A percentile compares a stretch with the other conserved stretches of the same genome.
Evolutionary conservation across 2,329 filamentous ascomycete genomes (phyloP).

Genomic region (Ascochyta koolunga): DNA sequence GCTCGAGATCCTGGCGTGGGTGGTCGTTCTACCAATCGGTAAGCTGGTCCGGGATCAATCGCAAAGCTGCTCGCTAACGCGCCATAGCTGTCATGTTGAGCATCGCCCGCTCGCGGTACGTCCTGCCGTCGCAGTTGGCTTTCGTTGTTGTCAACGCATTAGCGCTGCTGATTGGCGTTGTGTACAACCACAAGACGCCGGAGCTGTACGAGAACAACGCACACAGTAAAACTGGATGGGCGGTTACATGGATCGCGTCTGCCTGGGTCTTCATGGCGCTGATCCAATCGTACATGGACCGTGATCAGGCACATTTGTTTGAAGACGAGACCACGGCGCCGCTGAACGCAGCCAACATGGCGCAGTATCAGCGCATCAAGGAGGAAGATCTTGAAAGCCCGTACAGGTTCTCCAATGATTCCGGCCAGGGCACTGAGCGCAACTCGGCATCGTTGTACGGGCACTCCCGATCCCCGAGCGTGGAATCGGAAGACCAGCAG

Average conservation of each 20-base stretch:
- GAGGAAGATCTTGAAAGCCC: conserved; percentile 30
- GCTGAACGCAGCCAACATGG: conserved; percentile 46
- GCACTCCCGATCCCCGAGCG: conserved; percentile 66
- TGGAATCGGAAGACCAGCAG: conserved; percentile 52
- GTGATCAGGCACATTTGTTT: conserved; percentile 41
- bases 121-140: conserved; percentile 69
- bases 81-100: conserved; percentile 80
- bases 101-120: conserved; percentile 76
- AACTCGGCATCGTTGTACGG: conserved; percentile 71
- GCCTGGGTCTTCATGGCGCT: conserved; percentile 74
- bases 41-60: conserved; percentile 44
- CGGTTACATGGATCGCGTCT: conserved; percentile 72
- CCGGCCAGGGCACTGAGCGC: conserved; percentile 71
- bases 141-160: conserved; percentile 53
- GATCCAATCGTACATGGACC: conserved; percentile 65
- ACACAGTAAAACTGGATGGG: conserved; percentile 90
- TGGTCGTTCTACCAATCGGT: conserved; percentile 75
- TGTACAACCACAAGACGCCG: conserved; percentile 80
- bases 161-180: conserved; percentile 47
- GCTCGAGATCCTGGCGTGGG: conserved; percentile 74
- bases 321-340: conserved; percentile 30
- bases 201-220: conserved; percentile 86
- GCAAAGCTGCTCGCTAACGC: conserved; percentile 30
- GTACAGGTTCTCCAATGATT: conserved; percentile 52
- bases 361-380: conserved; percentile 48